Percentiles rank a stretch among this genome's conserved stretches.
Evolutionary conservation across 257 asterid species (phyloP).

Genomic region (Jaltomata sinuosa): DNA sequence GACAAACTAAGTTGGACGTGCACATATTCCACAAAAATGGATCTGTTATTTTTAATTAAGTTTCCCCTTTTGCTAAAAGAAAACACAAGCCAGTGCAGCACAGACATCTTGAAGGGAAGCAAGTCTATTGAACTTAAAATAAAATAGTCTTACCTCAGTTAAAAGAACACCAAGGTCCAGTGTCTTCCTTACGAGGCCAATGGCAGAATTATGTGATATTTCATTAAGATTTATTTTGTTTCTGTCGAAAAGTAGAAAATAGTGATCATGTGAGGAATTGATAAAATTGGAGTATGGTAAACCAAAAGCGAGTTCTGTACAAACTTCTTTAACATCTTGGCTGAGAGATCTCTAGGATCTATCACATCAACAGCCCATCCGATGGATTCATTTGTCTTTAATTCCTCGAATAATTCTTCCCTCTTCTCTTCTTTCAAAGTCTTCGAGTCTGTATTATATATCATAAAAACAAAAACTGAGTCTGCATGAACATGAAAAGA

Average conservation of each 20-base stretch:
- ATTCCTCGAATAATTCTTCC: constrained; percentile 80
- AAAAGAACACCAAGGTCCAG: constrained; percentile 76
- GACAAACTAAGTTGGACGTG: neutral
- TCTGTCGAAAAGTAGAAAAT: constrained; percentile 33
- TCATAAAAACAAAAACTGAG: neutral
- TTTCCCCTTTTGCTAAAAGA: neutral
- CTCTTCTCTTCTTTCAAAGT: constrained; percentile 92
- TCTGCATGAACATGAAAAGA: neutral
- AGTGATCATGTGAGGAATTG: constrained; percentile 4
- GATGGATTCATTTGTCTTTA: constrained; percentile 70
- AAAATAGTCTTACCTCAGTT: constrained; percentile 55
- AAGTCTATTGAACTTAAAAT: constrained; percentile 5
- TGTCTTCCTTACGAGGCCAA: constrained; percentile 67
- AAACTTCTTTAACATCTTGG: constrained; percentile 87
- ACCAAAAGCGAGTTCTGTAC: constrained; percentile 4
- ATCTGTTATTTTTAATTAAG: neutral
- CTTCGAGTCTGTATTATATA: constrained; percentile 53
- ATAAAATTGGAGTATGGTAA: neutral
- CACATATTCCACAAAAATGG: neutral
- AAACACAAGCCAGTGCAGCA: neutral
- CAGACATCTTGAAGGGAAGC: neutral
- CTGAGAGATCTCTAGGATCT: constrained; percentile 88
- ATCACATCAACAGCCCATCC: constrained; percentile 97
- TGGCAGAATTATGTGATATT: constrained; percentile 92
- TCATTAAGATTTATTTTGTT: constrained; percentile 81